Base-by-base conservation (phyloP, 495 filamentous ascomycete species). In the Penicillium samsonianum region DNA sequence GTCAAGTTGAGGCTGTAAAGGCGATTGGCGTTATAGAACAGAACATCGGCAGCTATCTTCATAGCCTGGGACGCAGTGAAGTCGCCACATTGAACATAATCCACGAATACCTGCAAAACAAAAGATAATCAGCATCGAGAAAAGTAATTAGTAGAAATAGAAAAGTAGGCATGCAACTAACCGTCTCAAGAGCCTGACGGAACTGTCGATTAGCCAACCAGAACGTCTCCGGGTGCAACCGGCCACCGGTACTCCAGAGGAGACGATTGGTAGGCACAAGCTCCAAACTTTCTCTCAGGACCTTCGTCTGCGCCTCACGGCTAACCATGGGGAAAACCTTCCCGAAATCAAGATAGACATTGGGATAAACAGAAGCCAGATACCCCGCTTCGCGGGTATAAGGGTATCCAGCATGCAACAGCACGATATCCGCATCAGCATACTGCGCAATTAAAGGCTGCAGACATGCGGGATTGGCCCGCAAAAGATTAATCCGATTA, bases 301-400 rank as follows among this genome's bases (percentile, higher is more conserved):
- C 82, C 3, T 73, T 75, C 64, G 90, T 87, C 69, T 96, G 90
- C 0, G 88, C 92, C 42, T 92, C 84, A 50, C 86, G 82, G 63
- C 90, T 94, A 25, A 96, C 70, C 71, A 84, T 87, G 3, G 90
- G 91, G 60, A 96, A 96, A 0, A 96, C 88, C 67, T 92, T 89
- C 0, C 92, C 90, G 51, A 96, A 84, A 62, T 96, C 92, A 11
- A 91, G 81, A 68, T 91, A 96, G 9, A 89, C 89, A 71, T 96
- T 92, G 22, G 83, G 79, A 68, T 92, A 96, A 4, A 89, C 84
- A 1, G 80, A 82, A 7, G 92, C 87, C 44, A 96, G 79, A 65
- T 96, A 96, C 1, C 88, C 92, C 2, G 86, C 87, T 69, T 95
- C 88, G 25, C 83, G 83, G 0, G 88, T 94, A 64, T 89, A 96